phyloP scores from a whole-genome alignment of 1,284 basidiomycete species.

The Neolentinus lepideus region DNA sequence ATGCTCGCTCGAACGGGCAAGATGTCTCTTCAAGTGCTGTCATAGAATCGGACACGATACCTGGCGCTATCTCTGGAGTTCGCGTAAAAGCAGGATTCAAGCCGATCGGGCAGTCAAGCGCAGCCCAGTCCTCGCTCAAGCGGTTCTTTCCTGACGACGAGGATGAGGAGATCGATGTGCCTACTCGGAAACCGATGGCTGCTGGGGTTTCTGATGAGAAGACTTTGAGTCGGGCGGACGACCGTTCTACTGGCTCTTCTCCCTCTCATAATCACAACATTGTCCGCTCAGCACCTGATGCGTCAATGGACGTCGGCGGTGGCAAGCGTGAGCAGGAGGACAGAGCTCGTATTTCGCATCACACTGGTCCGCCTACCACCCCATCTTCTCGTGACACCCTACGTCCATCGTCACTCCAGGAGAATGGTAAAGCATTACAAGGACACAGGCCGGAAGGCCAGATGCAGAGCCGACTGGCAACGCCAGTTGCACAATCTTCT shows the following conservation, averaged over 20 bases:
- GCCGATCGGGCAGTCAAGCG: slow-evolving; percentile 46
- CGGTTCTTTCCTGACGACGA: slow-evolving; percentile 70
- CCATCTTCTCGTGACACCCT: not conserved
- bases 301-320: not conserved
- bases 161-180: slow-evolving; percentile 31
- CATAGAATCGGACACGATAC: not conserved
- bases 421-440: not conserved
- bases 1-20: not conserved
- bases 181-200: not conserved
- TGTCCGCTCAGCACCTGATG: not conserved
- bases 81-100: slow-evolving; percentile 49
- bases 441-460: not conserved
- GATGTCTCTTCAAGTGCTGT: not conserved
- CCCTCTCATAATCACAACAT: not conserved
- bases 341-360: not conserved
- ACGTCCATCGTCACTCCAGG: not conserved
- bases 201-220: not conserved
- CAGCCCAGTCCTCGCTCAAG: slow-evolving; percentile 44
- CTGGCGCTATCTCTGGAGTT: slow-evolving; percentile 9
- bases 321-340: not conserved
- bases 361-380: not conserved
- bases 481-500: not conserved
- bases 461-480: not conserved
- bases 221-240: not conserved
- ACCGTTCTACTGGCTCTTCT: too few species aligned